phyloP scores from a whole-genome alignment of 129 eudicot species.

The sunflower (Helianthus annuus) region DNA sequence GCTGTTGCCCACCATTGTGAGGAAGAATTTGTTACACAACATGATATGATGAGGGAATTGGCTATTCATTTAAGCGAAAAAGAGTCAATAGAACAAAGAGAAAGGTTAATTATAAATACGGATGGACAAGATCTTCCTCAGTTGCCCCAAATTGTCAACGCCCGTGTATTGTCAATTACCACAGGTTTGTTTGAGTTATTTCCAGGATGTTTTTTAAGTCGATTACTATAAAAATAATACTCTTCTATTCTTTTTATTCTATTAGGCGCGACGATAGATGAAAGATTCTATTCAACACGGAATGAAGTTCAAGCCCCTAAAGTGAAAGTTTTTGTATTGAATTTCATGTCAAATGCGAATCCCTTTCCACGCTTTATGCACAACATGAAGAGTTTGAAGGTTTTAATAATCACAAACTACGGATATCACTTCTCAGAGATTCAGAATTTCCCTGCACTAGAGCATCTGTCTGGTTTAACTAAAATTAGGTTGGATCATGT shows the following conservation, averaged over 20 bases:
- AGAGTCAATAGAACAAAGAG: conserved; percentile 34
- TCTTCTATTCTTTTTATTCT: neutral
- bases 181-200: conserved; percentile 31
- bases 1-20: conserved; percentile 18
- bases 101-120: conserved; percentile 33
- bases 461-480: conserved; percentile 29
- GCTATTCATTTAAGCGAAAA: conserved; percentile 35
- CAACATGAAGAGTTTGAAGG: conserved; percentile 25
- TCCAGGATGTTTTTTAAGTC: neutral
- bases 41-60: conserved; percentile 47
- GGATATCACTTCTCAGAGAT: conserved; percentile 36
- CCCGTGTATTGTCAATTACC: conserved; percentile 37
- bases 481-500: conserved; percentile 37
- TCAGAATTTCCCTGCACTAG: conserved; percentile 24
- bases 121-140: conserved; percentile 27
- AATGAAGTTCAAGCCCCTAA: conserved; percentile 30
- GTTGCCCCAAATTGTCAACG: conserved; percentile 24
- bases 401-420: conserved; percentile 45
- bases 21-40: conserved; percentile 37
- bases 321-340: conserved; percentile 48
- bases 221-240: neutral
- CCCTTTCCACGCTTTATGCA: conserved; percentile 15
- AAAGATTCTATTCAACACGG: conserved; percentile 41
- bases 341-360: conserved; percentile 27
- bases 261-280: conserved; percentile 29